These are phyloP conservation scores for Pseudogymnoascus destructans DNA, from an alignment of 2,329 filamentous ascomycete genomes.

Conservation along the genomic window DNA sequence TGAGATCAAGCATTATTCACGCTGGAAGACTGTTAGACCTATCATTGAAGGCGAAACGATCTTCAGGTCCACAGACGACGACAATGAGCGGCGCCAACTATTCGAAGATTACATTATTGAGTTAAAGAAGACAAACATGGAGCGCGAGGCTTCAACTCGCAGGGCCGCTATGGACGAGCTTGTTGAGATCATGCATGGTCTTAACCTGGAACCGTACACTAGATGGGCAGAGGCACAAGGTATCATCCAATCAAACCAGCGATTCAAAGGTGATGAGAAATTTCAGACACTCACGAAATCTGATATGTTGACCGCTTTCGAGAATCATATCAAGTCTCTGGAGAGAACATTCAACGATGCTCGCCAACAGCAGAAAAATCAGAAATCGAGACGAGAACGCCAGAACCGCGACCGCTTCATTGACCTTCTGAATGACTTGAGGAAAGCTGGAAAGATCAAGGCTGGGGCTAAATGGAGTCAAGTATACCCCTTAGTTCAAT, in stretches of 20 bases:
- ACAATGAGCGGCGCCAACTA: constrained; percentile 74
- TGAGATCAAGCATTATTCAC: constrained; percentile 92
- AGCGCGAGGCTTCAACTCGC: constrained; percentile 58
- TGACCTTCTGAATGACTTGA: constrained; percentile 60
- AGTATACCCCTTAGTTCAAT: constrained; percentile 58
- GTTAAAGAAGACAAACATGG: constrained; percentile 66
- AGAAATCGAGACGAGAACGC: constrained; percentile 68
- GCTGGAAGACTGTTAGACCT: constrained; percentile 89
- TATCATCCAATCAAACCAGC: constrained; percentile 63
- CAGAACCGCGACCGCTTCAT: constrained; percentile 74
- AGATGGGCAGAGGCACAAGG: constrained; percentile 85
- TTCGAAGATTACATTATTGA: constrained; percentile 88
- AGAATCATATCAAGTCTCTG: constrained; percentile 85
- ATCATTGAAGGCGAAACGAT: constrained; percentile 93
- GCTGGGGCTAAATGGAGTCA: constrained; percentile 84
- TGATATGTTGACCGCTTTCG: constrained; percentile 85
- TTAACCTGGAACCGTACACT: constrained; percentile 85
- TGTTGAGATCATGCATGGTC: constrained; percentile 59
- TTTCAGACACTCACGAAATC: constrained; percentile 76
- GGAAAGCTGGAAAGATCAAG: constrained; percentile 66
- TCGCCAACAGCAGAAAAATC: constrained; percentile 74
- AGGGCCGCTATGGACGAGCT: constrained; percentile 79
- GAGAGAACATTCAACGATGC: constrained; percentile 86
- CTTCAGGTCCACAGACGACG: constrained; percentile 80
- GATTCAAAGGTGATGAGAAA: constrained; percentile 69